Percentiles rank a stretch among this genome's conserved stretches.
Conservation (phyloP, 164 flowering plant genomes). For the Stephania cephalantha region DNA sequence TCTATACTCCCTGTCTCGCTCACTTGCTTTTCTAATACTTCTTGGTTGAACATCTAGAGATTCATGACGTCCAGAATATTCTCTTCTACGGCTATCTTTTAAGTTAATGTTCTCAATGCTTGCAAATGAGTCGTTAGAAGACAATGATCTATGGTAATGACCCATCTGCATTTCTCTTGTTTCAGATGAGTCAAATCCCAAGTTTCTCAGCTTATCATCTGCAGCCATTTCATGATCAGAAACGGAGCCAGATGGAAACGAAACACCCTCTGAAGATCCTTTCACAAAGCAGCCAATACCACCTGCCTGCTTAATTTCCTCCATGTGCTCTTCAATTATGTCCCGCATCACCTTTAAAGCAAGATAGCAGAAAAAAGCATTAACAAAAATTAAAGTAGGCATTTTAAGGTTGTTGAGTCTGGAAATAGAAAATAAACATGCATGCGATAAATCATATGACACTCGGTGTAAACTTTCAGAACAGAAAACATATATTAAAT, state of each 20-base stretch:
- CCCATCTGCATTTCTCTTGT: constrained; percentile 9
- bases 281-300: constrained; percentile 58
- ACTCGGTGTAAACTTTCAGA: no score
- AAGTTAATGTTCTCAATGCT: constrained; percentile 8
- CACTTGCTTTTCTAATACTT: constrained; percentile 15
- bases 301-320: constrained; percentile 69
- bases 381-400: background rate
- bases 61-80: constrained; percentile 16
- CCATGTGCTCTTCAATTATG: constrained; percentile 87
- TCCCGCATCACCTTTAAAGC: constrained; percentile 61
- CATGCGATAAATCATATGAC: no score
- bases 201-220: constrained; percentile 17
- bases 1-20: constrained; percentile 18
- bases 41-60: constrained; percentile 20
- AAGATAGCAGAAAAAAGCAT: constrained; percentile 3
- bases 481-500: no score
- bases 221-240: constrained; percentile 10
- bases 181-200: constrained; percentile 18
- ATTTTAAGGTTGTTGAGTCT: background rate
- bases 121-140: constrained; percentile 10
- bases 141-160: constrained; percentile 16
- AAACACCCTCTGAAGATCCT: constrained; percentile 29
- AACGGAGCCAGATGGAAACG: constrained; percentile 15
- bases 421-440: background rate
- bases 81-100: constrained; percentile 15